Evolutionary conservation across 192 early-diverging fungal species (phyloP).

Genomic region (Backusella tarrabulga): DNA sequence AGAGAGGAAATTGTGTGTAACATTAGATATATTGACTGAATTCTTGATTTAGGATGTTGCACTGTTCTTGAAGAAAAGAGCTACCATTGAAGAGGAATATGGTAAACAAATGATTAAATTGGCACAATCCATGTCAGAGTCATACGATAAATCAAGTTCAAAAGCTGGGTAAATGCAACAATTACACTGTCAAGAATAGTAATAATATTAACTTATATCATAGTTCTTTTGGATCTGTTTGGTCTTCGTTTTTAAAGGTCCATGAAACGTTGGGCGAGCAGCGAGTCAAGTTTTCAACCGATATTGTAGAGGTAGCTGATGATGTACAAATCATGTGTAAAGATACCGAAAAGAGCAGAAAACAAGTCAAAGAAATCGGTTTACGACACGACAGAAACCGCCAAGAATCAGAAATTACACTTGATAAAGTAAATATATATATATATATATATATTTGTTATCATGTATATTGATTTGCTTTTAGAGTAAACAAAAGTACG

Average conservation of each 20-base stretch:
- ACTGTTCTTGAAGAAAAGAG: conserved; percentile 83
- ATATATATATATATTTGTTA: background rate
- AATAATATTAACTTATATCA: background rate
- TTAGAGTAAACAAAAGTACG: conserved; percentile 77
- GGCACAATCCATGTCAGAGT: conserved; percentile 57
- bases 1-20: background rate
- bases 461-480: background rate
- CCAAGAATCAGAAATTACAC: conserved; percentile 68
- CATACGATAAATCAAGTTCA: conserved; percentile 50
- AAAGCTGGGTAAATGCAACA: conserved; percentile 45
- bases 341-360: conserved; percentile 77
- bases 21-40: background rate
- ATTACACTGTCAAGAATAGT: background rate
- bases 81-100: conserved; percentile 91
- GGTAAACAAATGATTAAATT: conserved; percentile 77
- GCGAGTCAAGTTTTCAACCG: conserved; percentile 71
- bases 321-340: conserved; percentile 70
- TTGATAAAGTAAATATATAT: conserved; percentile 72
- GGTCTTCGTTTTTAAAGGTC: conserved; percentile 70
- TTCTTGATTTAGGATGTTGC: conserved; percentile 60
- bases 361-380: conserved; percentile 84
- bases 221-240: conserved; percentile 70
- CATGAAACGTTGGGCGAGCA: conserved; percentile 84
- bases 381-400: conserved; percentile 71
- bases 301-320: conserved; percentile 75